Evolutionary conservation across 2,329 filamentous ascomycete species (phyloP), one percentile per base, ranked within the genome.

Genomic region (Pezicula neosporulosa): DNA sequence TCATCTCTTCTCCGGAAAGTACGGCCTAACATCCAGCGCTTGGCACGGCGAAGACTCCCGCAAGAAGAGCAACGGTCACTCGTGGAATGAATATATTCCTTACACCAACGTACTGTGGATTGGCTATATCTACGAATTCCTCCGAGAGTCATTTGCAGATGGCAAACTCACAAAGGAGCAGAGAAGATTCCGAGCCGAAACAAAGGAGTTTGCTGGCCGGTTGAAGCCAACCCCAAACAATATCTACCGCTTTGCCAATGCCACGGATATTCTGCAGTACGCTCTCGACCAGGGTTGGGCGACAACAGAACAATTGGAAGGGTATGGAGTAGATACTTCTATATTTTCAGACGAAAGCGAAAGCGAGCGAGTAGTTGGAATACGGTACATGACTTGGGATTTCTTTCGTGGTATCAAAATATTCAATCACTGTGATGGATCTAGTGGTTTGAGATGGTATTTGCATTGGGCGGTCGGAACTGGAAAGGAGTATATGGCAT

Each of bases 101-200:
- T 86, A 85, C 63, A 84, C 80, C 4, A 86, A 86, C 55, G 80
- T 85, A 1, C 68, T 86, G 16, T 86, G 83, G 83, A 72, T 86
- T 39, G 78, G 80, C 3, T 86, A 85, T 55, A 68, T 84, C 5
- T 83, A 83, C 59, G 68, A 72, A 35, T 83, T 82, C 63, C 55
- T 63, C 65, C 83, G 50, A 59, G 70, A 3, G 58, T 55, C 19
- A 9, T 37, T 37, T 19, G 12, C 15, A 7, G 6, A 35, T 15
- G 18, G 27, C 10, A 18, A 18, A 9, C 18, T 37, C 12, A 47
- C 16, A 57, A 70, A 68, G 52, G 73, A 77, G 18, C 61, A 82
- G 12, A 62, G 60, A 4, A 54, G 57, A 2, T 85, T 84, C 60
- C 71, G 69, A 51, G 68, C 66, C 15, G 65, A 70, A 39, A 83